Evolutionary conservation across 2,329 filamentous ascomycete species (phyloP).

Genomic region (Stagonosporopsis chrysanthemi): DNA sequence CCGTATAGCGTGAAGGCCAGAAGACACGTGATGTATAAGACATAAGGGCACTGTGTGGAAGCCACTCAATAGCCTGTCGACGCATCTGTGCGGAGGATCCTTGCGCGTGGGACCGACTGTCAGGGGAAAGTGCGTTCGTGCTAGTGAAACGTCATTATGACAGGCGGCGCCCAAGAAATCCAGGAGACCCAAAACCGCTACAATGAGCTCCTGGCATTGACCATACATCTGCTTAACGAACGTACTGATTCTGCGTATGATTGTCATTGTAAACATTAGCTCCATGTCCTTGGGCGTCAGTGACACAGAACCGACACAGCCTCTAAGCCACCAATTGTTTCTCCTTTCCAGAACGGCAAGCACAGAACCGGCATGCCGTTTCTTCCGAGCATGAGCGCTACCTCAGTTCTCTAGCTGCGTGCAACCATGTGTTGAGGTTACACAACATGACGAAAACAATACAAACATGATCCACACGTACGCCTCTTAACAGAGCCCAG

Average conservation of each 20-base stretch:
- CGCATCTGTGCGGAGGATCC: neutral
- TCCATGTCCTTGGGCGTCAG: too few species aligned
- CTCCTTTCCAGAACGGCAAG: neutral
- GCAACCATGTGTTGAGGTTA: neutral
- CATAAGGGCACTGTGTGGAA: neutral
- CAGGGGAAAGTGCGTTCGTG: neutral
- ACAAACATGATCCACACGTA: neutral
- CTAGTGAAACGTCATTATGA: neutral
- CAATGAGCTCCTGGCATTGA: neutral
- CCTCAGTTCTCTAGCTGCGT: neutral
- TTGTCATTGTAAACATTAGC: neutral
- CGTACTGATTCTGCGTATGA: too few species aligned
- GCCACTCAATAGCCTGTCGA: neutral
- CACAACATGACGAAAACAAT: neutral
- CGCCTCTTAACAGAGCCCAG: neutral
- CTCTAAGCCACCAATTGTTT: too few species aligned
- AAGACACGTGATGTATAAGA: too few species aligned
- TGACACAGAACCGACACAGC: too few species aligned
- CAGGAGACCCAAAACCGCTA: neutral
- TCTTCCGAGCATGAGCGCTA: neutral
- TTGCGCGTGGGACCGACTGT: neutral
- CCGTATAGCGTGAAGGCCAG: too few species aligned
- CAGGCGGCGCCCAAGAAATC: neutral
- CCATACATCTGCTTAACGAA: too few species aligned
- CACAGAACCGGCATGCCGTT: neutral